These are phyloP conservation scores for Vitis cinerea DNA, from an alignment of 164 flowering plant species.

Conservation along the genomic window DNA sequence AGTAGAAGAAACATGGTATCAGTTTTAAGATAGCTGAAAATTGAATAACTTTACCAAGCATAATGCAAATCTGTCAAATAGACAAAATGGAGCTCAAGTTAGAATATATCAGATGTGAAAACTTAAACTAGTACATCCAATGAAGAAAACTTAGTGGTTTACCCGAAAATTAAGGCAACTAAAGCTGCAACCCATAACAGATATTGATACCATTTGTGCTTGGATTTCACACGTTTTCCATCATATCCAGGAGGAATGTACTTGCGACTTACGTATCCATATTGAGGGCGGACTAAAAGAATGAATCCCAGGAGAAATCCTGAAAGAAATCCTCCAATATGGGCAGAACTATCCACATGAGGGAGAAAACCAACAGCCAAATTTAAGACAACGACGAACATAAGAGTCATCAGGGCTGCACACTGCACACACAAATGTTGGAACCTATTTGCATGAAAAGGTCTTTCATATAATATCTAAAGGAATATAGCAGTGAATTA, in stretches of 20 bases:
- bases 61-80: conserved; percentile 1
- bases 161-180: conserved; percentile 25
- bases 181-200: conserved; percentile 37
- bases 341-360: conserved; percentile 57
- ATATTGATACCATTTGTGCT: conserved; percentile 56
- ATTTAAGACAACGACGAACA: conserved; percentile 43
- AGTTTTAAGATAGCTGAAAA: not conserved
- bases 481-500: too few species aligned
- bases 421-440: conserved; percentile 32
- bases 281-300: conserved; percentile 67
- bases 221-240: conserved; percentile 37
- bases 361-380: conserved; percentile 58
- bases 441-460: not conserved
- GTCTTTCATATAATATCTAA: too few species aligned
- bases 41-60: not conserved
- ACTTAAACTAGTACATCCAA: not conserved
- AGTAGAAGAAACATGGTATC: not conserved
- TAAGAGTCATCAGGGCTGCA: conserved; percentile 43
- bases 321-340: conserved; percentile 61
- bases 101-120: not conserved
- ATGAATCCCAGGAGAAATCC: conserved; percentile 70
- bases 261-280: conserved; percentile 50
- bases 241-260: conserved; percentile 51
- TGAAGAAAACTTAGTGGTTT: not conserved
- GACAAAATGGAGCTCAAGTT: not conserved